Evolutionary conservation across 2,329 filamentous ascomycete genomes (phyloP).

Genomic region (Aspergillus brasiliensis): DNA sequence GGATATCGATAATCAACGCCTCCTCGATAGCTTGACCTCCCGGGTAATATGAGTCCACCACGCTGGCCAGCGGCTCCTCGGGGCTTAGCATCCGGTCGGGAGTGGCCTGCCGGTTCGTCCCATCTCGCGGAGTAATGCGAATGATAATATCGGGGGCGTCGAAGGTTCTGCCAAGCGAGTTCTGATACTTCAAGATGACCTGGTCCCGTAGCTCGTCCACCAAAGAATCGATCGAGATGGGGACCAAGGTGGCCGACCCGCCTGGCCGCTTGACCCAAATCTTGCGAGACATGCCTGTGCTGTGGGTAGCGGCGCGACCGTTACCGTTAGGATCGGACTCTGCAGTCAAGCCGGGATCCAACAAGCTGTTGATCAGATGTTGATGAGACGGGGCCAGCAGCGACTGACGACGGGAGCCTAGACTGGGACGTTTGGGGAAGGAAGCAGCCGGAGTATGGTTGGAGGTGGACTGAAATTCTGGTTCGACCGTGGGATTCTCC

Average conservation of each 20-base stretch:
- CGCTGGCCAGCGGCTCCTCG: conserved; percentile 78
- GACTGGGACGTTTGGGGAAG: conserved; percentile 35
- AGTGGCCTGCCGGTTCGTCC: conserved; percentile 45
- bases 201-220: conserved; percentile 93
- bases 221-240: conserved; percentile 82
- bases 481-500: conserved; percentile 25
- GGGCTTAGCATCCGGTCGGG: conserved; percentile 74
- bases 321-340: conserved; percentile 25
- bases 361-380: conserved; percentile 38
- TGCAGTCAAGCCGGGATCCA: conserved; percentile 30
- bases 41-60: conserved; percentile 80
- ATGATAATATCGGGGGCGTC: conserved; percentile 88
- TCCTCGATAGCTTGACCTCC: conserved; percentile 86
- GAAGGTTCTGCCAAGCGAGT: conserved; percentile 84
- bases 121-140: conserved; percentile 72
- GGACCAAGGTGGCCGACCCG: conserved; percentile 83
- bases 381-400: conserved; percentile 44
- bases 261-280: conserved; percentile 91
- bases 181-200: conserved; percentile 90
- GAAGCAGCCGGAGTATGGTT: conserved; percentile 17
- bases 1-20: conserved; percentile 87
- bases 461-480: conserved; percentile 12
- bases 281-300: conserved; percentile 60
- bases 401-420: conserved; percentile 42
- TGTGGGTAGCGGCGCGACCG: conserved; percentile 21